A percentile compares a stretch with the other conserved stretches of the same genome.
These are phyloP conservation scores for Suillus spraguei DNA, from an alignment of 768 basidiomycete species.

Conservation along the genomic window DNA sequence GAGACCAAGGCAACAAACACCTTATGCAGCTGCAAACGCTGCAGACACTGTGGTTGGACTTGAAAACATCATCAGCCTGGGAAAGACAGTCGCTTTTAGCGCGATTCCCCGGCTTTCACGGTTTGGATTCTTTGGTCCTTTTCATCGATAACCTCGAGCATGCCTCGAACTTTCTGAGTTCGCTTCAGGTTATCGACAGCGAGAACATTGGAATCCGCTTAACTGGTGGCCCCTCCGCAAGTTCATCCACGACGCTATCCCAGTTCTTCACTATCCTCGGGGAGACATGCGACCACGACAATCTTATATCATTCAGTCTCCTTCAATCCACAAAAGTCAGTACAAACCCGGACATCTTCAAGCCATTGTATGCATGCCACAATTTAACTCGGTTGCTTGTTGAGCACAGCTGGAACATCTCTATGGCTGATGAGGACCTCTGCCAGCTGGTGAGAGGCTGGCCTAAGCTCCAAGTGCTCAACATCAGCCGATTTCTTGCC, in stretches of 20 bases:
- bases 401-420: slow-evolving; percentile 21
- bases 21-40: not conserved
- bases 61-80: not conserved
- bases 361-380: not conserved
- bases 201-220: not conserved
- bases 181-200: not conserved
- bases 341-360: not conserved
- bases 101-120: not conserved
- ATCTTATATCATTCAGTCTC: not conserved
- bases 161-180: not conserved
- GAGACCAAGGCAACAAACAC: not conserved
- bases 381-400: slow-evolving; percentile 1
- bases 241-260: not conserved
- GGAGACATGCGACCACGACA: not conserved
- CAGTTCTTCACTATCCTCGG: not conserved
- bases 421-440: slow-evolving; percentile 21
- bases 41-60: not conserved
- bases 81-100: not conserved
- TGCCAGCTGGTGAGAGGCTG: slow-evolving; percentile 21
- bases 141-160: not conserved
- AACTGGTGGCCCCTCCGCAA: not conserved
- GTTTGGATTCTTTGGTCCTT: not conserved
- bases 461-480: slow-evolving; percentile 25
- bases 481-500: slow-evolving; percentile 21
- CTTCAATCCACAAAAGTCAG: not conserved